phyloP scores from a whole-genome alignment of 2,329 filamentous ascomycete genomes.

The Sarocladium kiliense region DNA sequence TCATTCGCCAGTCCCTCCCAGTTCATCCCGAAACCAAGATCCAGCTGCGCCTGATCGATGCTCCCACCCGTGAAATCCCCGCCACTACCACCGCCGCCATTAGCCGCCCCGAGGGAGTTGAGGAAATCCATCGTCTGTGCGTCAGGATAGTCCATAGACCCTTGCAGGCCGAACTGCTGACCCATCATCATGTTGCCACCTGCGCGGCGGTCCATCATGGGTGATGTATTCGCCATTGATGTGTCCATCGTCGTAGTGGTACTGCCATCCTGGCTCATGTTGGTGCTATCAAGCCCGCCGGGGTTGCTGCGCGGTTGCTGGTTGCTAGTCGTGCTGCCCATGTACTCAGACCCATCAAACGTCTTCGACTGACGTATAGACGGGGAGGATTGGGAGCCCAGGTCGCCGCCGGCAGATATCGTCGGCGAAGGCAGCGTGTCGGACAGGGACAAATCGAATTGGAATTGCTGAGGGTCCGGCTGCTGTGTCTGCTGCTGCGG shows the following conservation, averaged over 20 bases:
- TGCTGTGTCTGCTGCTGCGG: constrained; percentile 21
- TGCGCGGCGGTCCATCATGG: constrained; percentile 11
- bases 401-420: constrained; percentile 31
- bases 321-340: constrained; percentile 15
- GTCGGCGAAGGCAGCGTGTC: constrained; percentile 36
- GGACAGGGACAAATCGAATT: constrained; percentile 30
- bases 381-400: constrained; percentile 34
- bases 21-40: constrained; percentile 63
- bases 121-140: constrained; percentile 50
- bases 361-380: constrained; percentile 31
- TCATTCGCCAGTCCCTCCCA: constrained; percentile 60
- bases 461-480: constrained; percentile 26
- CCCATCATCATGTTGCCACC: constrained; percentile 24
- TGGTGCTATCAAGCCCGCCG: neutral
- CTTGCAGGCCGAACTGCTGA: constrained; percentile 28
- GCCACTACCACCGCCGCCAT: constrained; percentile 26
- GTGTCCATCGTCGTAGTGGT: constrained; percentile 19
- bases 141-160: constrained; percentile 37
- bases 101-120: neutral
- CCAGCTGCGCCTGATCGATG: constrained; percentile 46
- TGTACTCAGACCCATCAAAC: constrained; percentile 21
- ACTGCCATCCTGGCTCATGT: constrained; percentile 22
- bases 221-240: constrained; percentile 16
- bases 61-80: constrained; percentile 21
- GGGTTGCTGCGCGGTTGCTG: neutral